Evolutionary conservation across 345 rosid genomes (phyloP).

Genomic region (Salix arbutifolia): DNA sequence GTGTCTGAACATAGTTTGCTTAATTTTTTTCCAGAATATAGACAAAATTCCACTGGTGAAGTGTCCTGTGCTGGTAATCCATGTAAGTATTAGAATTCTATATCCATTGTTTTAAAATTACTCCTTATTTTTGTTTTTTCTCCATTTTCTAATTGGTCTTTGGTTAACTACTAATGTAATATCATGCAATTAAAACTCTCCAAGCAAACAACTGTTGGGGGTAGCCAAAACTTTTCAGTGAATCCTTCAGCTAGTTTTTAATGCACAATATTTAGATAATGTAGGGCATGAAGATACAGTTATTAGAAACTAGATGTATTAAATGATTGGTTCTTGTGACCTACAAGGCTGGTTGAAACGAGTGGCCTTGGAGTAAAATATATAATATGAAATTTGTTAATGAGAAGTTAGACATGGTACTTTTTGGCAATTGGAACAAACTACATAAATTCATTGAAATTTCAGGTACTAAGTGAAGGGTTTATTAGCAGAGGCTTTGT

Average conservation of each 20-base stretch:
- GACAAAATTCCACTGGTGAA: constrained; percentile 84
- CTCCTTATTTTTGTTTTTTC: neutral
- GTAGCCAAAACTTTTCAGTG: neutral
- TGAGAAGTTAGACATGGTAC: neutral
- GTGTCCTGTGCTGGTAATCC: constrained; percentile 89
- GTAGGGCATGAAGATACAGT: neutral
- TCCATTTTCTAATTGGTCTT: neutral
- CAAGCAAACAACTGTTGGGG: neutral
- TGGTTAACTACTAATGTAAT: neutral
- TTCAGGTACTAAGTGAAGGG: neutral
- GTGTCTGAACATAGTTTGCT: constrained; percentile 10
- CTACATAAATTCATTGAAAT: neutral
- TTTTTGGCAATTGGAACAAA: neutral
- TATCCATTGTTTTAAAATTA: constrained; percentile 12
- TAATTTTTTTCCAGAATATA: constrained; percentile 53
- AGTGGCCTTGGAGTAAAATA: no score
- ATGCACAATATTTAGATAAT: neutral
- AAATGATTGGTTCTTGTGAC: neutral
- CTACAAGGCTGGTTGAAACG: neutral
- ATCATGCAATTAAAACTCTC: neutral
- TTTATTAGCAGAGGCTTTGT: neutral
- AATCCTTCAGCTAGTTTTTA: neutral
- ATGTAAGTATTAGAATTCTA: constrained; percentile 52
- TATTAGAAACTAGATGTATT: neutral
- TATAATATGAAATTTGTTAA: no score